Base-by-base conservation (phyloP, 495 filamentous ascomycete genomes). In the Immersiella caudata region DNA sequence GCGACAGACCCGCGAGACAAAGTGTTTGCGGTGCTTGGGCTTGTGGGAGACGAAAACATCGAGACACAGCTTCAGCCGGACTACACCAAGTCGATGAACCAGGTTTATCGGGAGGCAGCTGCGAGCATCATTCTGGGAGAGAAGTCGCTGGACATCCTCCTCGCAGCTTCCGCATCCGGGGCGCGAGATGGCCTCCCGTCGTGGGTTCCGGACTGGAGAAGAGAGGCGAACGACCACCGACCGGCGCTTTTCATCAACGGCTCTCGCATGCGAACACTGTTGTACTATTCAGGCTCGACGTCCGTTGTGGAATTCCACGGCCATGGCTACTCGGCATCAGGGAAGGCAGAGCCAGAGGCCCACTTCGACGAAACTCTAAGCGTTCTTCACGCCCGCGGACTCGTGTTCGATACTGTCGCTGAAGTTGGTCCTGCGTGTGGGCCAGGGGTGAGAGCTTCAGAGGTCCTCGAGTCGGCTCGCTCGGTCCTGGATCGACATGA, bases 291-390 rank as follows among this genome's bases (percentile, higher is more conserved):
- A 21, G 55, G 55, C 24, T 58, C 55, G 55, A 58, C 55, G n/a
- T 25, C 25, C 0, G 55, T 25, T 2, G 55, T 58, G 0, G n/a
- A 27, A 16, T 27, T 58, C 55, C 16, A 58, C 25, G 55, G 55
- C 55, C 55, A 58, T 25, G 55, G 55, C 6, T 58, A 58, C 25
- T 58, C 16, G 2, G 55, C 55, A 20, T 58, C 55, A n/a, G 55
- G 55, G 0, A n/a, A 21, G 0, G 6, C 24, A 21, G 29, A 58
- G 55, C 16, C 20, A 25, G 55, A 25, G 14, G 55, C 6, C 9
- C 55, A 25, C 1, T 58, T 58, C 25, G 29, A 27, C 24, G 3
- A 58, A 7, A 27, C 25, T 25, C 55, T 58, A 1, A 58, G 55
- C 1, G 29, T 27, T 8, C 24, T 21, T n/a, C 14, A 58, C n/a